Conservation (phyloP, 1,284 basidiomycete genomes). For the Rhodotorula sp. region DNA sequence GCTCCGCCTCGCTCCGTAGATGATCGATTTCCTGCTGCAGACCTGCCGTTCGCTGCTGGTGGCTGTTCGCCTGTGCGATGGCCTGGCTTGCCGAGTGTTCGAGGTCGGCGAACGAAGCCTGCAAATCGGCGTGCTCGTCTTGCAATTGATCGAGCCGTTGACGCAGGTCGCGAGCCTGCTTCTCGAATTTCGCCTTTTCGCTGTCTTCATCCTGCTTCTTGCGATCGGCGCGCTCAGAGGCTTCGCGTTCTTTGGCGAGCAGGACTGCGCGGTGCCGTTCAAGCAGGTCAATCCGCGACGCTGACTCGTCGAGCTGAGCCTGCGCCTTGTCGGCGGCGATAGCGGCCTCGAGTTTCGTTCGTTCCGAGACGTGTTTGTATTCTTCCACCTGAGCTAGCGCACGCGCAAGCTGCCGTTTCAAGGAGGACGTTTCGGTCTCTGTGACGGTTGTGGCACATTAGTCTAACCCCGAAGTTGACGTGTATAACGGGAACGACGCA, state of each 20-base stretch:
- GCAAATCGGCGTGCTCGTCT: slow-evolving; percentile 35
- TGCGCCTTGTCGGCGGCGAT: slow-evolving; percentile 16
- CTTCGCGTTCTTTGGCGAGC: slow-evolving; percentile 38
- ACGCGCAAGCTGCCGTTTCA: slow-evolving; percentile 33
- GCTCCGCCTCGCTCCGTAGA: slow-evolving; percentile 9
- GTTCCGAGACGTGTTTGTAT: slow-evolving; percentile 20
- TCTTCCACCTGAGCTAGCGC: slow-evolving; percentile 29
- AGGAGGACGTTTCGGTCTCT: slow-evolving; percentile 30
- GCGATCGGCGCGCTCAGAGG: slow-evolving; percentile 21
- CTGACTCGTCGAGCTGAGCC: slow-evolving; percentile 22
- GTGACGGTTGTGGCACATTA: background rate
- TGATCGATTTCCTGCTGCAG: slow-evolving; percentile 27
- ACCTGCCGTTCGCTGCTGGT: slow-evolving; percentile 18
- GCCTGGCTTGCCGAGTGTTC: slow-evolving; percentile 34
- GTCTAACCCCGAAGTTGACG: background rate
- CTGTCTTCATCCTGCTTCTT: slow-evolving; percentile 20
- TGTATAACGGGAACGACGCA: background rate
- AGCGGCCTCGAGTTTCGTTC: slow-evolving; percentile 19
- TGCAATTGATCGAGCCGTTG: slow-evolving; percentile 19
- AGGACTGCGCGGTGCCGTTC: slow-evolving; percentile 38
- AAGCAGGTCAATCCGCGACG: slow-evolving; percentile 31
- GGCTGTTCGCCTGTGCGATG: slow-evolving; percentile 20
- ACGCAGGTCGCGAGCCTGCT: slow-evolving; percentile 25
- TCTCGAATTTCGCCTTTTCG: slow-evolving; percentile 16
- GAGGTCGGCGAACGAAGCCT: slow-evolving; percentile 23